Evolutionary conservation across 345 rosid genomes (phyloP), one percentile per base, ranked within the genome.

Genomic region (Lenwebbia sp.): DNA sequence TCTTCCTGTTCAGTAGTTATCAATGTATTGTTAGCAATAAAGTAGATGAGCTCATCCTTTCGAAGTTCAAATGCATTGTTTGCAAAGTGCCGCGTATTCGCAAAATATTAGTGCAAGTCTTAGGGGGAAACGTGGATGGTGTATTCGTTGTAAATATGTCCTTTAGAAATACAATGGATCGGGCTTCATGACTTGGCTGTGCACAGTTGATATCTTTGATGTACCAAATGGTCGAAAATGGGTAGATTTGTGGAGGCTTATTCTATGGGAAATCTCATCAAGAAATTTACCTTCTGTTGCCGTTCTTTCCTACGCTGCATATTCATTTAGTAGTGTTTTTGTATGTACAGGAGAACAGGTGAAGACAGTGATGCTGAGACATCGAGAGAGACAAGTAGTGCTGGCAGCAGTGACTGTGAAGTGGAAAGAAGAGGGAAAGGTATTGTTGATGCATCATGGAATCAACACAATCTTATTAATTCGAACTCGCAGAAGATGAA

Each of bases 361-460:
- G 92, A 91, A 65, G 90, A 89, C 82, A 84, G 89, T 86, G 93
- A 91, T 84, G 90, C 88, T 13, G 90, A 88, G 70, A 88, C 92
- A 82, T 91, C 89, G 1, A 90, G 92, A 88, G 92, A 89, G 86
- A 85, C 85, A 13, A 90, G 91, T 82, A 88, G 90, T 87, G 88
- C 85, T 26, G 89, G 86, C 52, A 88, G 88, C 53, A 88, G 90
- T 78, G 91, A 91, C 17, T 83, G 82, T 62, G 91, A 87, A 58
- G 84, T 82, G n/a, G 94, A 89, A 52, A 86, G 85, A 49, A 88
- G 44, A 30, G 88, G 82, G 22, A 89, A 89, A 50, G 86, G 75
- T 78, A 88, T 54, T 40, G 75, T 44, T 22, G 88, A 89, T 21
- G 92, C 90, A 86, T 88, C 70, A 14, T 47, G 78, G 89, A 88